Conservation (phyloP, 2,329 filamentous ascomycete species). For the Verticillium longisporum region DNA sequence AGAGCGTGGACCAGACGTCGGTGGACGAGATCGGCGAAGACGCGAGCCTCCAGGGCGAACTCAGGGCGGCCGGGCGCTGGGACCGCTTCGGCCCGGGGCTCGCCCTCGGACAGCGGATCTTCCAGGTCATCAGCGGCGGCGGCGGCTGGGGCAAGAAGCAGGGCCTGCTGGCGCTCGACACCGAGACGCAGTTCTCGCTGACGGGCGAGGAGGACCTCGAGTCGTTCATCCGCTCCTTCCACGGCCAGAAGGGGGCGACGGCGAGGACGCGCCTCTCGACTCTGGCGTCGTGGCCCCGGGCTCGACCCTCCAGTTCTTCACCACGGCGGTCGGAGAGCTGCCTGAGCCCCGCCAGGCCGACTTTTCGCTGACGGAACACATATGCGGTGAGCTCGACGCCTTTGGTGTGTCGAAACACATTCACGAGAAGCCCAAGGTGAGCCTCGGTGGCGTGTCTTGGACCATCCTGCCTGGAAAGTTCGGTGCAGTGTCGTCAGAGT, state of each 20-base stretch:
- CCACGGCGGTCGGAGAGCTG: conserved; percentile 20
- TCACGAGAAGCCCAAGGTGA: conserved; percentile 2
- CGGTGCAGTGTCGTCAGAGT: conserved; percentile 55
- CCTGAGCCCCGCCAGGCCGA: conserved; percentile 8
- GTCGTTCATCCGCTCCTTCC: conserved; percentile 35
- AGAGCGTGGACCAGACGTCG: not conserved
- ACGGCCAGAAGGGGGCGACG: conserved; percentile 14
- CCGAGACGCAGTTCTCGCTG: conserved; percentile 49
- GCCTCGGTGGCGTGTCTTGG: conserved; percentile 15
- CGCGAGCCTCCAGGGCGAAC: conserved; percentile 5
- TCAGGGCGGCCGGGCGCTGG: conserved; percentile 7
- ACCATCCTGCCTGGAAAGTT: conserved; percentile 37
- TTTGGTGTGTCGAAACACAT: conserved; percentile 2
- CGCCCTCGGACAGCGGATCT: not conserved
- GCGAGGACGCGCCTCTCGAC: conserved; percentile 18
- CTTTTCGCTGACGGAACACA: not conserved
- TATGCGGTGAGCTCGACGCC: conserved; percentile 4
- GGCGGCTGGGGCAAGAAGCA: conserved; percentile 80
- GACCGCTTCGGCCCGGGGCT: not conserved
- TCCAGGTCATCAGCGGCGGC: conserved; percentile 56
- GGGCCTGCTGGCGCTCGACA: conserved; percentile 72
- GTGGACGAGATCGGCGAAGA: not conserved
- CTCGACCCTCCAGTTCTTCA: conserved; percentile 61
- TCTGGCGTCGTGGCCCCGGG: conserved; percentile 55
- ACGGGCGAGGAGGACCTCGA: conserved; percentile 42